Base-by-base conservation (phyloP, 2,329 filamentous ascomycete species). In the Xylariaceae sp. region DNA sequence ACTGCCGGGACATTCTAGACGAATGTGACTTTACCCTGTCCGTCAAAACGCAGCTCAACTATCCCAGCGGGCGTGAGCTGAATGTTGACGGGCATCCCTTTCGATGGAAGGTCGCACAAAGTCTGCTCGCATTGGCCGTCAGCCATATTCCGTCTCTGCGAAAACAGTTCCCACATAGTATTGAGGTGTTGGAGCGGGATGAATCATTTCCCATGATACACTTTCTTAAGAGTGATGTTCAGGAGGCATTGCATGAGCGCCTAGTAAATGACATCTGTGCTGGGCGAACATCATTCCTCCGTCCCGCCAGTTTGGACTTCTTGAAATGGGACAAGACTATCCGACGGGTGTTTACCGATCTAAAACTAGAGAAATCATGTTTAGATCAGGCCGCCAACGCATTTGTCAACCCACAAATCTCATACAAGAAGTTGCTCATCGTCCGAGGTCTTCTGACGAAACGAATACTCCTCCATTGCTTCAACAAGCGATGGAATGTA, bases 401-500 rank as follows among this genome's bases (percentile, higher is more conserved):
- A 1, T 75, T 73, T 44, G 60, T 67, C 0, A 73, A 77, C 9
- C 70, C 72, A 1, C 66, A 70, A 0, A 63, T 68, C 0, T 65
- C 73, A 3, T 63, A 53, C 0, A 70, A 76, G 34, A 68, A 63
- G 0, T 62, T 88, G 0, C 78, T 84, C 6, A 76, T 89, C 0
- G 69, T 91, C 0, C 81, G 88, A 0, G 88, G 88, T 0, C 72
- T 90, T 0, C 68, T 91, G 0, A 77, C 82, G 0, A 78, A 85
- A 57, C 74, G 81, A 0, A 83, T 91, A 51, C 70, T 90, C 0
- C 65, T 82, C 1, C 77, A 85, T 9, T 81, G 78, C 4, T 67
- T 88, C 0, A 79, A 81, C 53, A 89, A 88, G 66, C 74, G 84
- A 11, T 89, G 82, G 84, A 86, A 87, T 50, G 87, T 91, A 0